Percentiles rank a stretch among this genome's conserved stretches.
Evolutionary conservation across 139 green algal genomes (phyloP).

Genomic region (Picochlorum costavermella): DNA sequence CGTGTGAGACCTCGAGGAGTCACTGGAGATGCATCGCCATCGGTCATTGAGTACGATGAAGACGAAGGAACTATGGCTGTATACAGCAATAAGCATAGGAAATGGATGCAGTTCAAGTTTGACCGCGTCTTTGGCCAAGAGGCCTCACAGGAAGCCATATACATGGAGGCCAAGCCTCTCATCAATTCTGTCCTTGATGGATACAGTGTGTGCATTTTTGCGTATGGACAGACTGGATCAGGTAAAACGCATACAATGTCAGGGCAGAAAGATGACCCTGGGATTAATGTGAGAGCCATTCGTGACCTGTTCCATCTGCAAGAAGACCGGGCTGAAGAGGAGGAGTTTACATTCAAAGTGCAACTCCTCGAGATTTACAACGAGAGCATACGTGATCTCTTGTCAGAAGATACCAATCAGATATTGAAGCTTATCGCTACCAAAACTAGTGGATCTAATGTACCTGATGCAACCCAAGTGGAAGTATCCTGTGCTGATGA

Average conservation of each 20-base stretch:
- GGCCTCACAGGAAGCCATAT: constrained; percentile 68
- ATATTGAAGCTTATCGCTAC: constrained; percentile 33
- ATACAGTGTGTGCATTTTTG: constrained; percentile 71
- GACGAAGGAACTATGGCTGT: constrained; percentile 39
- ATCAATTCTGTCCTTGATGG: constrained; percentile 83
- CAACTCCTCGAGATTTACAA: constrained; percentile 98
- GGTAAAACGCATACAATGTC: constrained; percentile 86
- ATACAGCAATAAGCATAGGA: constrained; percentile 24
- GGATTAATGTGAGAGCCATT: constrained; percentile 85
- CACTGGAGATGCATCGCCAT: constrained; percentile 48
- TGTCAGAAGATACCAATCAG: constrained; percentile 20
- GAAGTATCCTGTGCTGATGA: constrained; percentile 51
- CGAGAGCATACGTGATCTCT: constrained; percentile 76
- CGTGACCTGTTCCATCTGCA: constrained; percentile 80
- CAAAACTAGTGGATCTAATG: constrained; percentile 64
- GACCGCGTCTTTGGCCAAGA: constrained; percentile 69
- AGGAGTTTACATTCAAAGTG: constrained; percentile 61
- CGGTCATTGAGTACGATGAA: constrained; percentile 28
- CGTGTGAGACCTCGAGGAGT: constrained; percentile 56
- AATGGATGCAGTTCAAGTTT: constrained; percentile 41
- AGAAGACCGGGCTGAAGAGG: constrained; percentile 46
- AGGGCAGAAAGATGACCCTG: constrained; percentile 57
- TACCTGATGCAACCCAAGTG: constrained; percentile 67
- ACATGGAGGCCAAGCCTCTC: constrained; percentile 75
- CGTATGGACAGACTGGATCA: constrained; percentile 67